Conservation (phyloP, 257 asterid genomes). For the Solanum lignicaule region DNA sequence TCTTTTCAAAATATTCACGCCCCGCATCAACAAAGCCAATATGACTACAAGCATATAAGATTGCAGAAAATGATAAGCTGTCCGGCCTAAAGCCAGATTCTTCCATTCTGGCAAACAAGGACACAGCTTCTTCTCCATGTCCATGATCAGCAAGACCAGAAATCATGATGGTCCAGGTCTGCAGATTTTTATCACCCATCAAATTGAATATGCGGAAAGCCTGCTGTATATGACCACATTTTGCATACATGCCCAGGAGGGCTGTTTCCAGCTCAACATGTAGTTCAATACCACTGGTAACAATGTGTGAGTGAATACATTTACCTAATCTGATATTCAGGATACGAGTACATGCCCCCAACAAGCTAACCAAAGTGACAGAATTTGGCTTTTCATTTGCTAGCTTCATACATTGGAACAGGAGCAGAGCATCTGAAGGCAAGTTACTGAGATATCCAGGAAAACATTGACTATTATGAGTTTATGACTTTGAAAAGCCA, state of each 20-base stretch:
- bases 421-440: too few species aligned
- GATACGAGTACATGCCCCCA: slow-evolving; percentile 18
- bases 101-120: too few species aligned
- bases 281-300: slow-evolving; percentile 30
- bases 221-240: slow-evolving; percentile 41
- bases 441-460: too few species aligned
- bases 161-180: slow-evolving; percentile 28
- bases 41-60: too few species aligned
- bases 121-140: background rate
- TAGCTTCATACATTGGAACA: too few species aligned
- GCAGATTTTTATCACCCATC: slow-evolving; percentile 29
- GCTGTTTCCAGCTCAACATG: slow-evolving; percentile 54
- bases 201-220: slow-evolving; percentile 42
- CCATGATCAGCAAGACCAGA: too few species aligned
- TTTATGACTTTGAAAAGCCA: background rate
- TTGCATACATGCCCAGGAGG: slow-evolving; percentile 56
- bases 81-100: too few species aligned
- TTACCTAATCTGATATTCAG: slow-evolving; percentile 41
- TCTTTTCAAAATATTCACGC: too few species aligned
- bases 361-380: too few species aligned
- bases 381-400: too few species aligned
- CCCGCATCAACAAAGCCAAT: too few species aligned
- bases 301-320: slow-evolving; percentile 44
- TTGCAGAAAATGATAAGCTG: too few species aligned
- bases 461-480: background rate